phyloP scores from a whole-genome alignment of 116 monocot genomes.

The Trichopus zeylanicus region DNA sequence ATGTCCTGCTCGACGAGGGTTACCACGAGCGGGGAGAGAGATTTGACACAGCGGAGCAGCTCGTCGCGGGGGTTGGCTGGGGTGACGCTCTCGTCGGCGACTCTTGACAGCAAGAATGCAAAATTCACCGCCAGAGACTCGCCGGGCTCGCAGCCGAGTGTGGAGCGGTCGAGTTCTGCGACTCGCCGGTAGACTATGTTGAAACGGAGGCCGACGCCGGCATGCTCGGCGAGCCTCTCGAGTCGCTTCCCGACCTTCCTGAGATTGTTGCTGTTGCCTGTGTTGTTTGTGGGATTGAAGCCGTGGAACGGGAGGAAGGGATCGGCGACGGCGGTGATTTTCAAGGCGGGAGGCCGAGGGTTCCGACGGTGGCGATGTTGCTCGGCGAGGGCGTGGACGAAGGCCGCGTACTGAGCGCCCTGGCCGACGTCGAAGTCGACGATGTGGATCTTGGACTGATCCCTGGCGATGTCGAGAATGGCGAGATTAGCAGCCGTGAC shows the following conservation, averaged over 20 bases:
- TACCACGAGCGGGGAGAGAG: constrained; percentile 33
- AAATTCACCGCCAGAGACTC: constrained; percentile 66
- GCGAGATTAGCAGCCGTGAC: constrained; percentile 44
- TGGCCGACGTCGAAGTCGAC: constrained; percentile 55
- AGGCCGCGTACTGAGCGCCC: constrained; percentile 31
- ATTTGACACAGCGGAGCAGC: constrained; percentile 46
- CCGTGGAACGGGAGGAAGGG: constrained; percentile 22
- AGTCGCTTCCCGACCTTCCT: constrained; percentile 27
- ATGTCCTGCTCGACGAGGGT: constrained; percentile 64
- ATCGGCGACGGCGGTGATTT: constrained; percentile 54
- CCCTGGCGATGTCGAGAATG: constrained; percentile 32
- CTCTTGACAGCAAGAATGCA: constrained; percentile 43
- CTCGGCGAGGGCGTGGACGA: constrained; percentile 45
- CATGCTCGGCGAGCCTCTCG: constrained; percentile 22
- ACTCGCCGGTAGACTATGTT: constrained; percentile 23
- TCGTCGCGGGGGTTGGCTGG: constrained; percentile 73
- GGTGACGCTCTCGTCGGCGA: constrained; percentile 79
- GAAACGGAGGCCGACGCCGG: constrained; percentile 34
- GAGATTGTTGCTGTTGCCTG: constrained; percentile 4
- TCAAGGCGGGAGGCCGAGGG: constrained; percentile 11
- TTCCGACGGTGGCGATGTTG: constrained; percentile 8
- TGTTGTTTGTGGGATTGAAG: not conserved
- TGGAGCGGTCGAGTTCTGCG: constrained; percentile 23
- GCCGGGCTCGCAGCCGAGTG: constrained; percentile 41
- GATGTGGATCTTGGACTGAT: constrained; percentile 33